These are phyloP conservation scores for Talaromyces rugulosus DNA, from an alignment of 2,329 filamentous ascomycete genomes.

Conservation along the genomic window DNA sequence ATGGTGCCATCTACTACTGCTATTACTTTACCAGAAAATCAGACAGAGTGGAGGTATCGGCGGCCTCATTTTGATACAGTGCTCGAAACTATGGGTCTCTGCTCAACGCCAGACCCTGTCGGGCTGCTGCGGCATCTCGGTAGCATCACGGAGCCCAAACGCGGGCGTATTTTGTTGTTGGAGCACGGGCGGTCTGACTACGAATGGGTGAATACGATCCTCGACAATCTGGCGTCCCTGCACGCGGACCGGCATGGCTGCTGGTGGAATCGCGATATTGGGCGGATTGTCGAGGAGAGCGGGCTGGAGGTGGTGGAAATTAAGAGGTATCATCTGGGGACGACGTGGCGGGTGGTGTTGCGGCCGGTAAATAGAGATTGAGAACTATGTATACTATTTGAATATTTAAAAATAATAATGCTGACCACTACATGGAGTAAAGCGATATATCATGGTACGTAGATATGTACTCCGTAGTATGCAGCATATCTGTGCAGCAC, in stretches of 20 bases:
- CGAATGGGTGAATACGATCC: conserved; percentile 42
- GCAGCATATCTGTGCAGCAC: neutral
- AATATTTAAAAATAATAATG: neutral
- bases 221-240: conserved; percentile 44
- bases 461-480: neutral
- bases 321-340: conserved; percentile 46
- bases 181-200: conserved; percentile 48
- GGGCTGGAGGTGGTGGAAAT: conserved; percentile 45
- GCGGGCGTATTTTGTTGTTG: conserved; percentile 43
- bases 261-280: conserved; percentile 52
- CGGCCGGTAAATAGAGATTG: conserved; percentile 19
- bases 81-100: conserved; percentile 49
- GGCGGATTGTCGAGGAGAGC: conserved; percentile 43
- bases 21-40: neutral
- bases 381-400: neutral
- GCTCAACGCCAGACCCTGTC: conserved; percentile 43
- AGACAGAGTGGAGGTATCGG: neutral
- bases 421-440: too few relatives aligned
- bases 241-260: conserved; percentile 50
- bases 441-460: too few relatives aligned
- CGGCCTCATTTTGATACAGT: conserved; percentile 41
- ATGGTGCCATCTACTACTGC: conserved; percentile 18
- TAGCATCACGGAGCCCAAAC: conserved; percentile 33
- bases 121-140: conserved; percentile 39
- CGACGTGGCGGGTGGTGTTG: conserved; percentile 43